phyloP scores from a whole-genome alignment of 2,329 filamentous ascomycete species.

The Tolypocladium tundrense region DNA sequence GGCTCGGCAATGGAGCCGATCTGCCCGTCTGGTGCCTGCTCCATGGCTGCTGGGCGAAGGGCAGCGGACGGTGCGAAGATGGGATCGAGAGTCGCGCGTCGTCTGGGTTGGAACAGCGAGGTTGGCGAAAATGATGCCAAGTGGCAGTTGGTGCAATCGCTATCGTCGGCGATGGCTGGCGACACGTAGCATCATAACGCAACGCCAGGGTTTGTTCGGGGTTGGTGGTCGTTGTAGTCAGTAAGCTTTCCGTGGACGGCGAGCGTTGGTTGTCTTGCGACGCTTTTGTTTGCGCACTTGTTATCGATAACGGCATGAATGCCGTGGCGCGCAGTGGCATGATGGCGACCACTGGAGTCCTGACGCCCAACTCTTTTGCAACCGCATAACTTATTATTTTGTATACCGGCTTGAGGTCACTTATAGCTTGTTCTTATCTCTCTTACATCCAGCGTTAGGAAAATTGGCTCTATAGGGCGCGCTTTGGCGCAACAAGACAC shows the following conservation, averaged over 20 bases:
- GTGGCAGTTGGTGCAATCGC: background rate
- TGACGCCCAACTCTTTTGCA: too few relatives aligned
- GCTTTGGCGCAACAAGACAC: background rate
- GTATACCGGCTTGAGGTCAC: background rate
- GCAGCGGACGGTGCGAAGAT: background rate
- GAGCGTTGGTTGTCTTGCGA: background rate
- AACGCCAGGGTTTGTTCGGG: background rate
- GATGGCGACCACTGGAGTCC: background rate
- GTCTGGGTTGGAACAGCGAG: background rate
- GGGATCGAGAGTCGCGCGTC: background rate
- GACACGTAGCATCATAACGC: background rate
- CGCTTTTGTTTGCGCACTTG: background rate
- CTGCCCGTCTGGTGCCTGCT: conserved; percentile 16
- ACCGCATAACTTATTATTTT: too few relatives aligned
- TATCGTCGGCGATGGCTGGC: background rate
- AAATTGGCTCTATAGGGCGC: background rate
- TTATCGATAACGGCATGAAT: background rate
- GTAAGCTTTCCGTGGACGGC: background rate
- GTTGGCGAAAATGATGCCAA: background rate
- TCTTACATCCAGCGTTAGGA: background rate
- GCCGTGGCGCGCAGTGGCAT: background rate
- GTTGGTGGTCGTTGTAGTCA: background rate
- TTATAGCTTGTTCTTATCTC: background rate
- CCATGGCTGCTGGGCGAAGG: conserved; percentile 12
- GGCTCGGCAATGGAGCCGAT: conserved; percentile 47